These are phyloP conservation scores for Fusarium sp. DNA, from an alignment of 2,329 filamentous ascomycete genomes.

Conservation along the genomic window DNA sequence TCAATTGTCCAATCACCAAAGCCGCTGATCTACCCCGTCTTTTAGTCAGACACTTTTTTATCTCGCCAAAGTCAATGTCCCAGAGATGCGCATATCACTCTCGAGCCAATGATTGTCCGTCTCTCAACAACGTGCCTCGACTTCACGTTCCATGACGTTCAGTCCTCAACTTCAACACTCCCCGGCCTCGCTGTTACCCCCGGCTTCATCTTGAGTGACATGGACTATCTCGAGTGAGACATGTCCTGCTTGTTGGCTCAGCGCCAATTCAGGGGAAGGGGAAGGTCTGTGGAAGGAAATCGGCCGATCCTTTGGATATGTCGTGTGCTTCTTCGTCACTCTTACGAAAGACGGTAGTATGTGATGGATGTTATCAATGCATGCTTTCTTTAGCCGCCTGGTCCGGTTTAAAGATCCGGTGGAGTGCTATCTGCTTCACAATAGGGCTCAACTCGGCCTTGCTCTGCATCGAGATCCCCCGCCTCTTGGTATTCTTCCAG, in stretches of 20 bases:
- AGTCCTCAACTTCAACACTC: conserved; percentile 27
- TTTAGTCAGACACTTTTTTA: conserved; percentile 42
- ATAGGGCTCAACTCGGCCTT: not conserved
- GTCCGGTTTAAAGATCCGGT: conserved; percentile 12
- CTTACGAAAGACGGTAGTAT: not conserved
- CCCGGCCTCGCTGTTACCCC: conserved; percentile 11
- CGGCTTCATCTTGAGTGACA: conserved; percentile 10
- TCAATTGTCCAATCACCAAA: conserved; percentile 38
- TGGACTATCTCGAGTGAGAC: conserved; percentile 27
- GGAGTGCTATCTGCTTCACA: conserved; percentile 6
- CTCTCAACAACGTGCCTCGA: conserved; percentile 45
- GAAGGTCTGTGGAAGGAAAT: conserved; percentile 18
- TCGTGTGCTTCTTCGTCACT: conserved; percentile 34
- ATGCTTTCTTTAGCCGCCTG: conserved; percentile 16
- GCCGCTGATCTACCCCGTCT: conserved; percentile 40
- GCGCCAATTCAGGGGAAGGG: conserved; percentile 35
- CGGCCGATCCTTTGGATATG: conserved; percentile 22
- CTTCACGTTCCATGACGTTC: conserved; percentile 31
- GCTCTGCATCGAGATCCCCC: conserved; percentile 15
- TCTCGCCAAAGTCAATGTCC: conserved; percentile 33
- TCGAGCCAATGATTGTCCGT: conserved; percentile 39
- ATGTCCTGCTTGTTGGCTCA: conserved; percentile 14
- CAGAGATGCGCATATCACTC: conserved; percentile 35
- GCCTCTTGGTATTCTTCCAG: conserved; percentile 3
- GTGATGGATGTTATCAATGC: conserved; percentile 5